Percentiles rank a stretch among this genome's conserved stretches.
Conservation (phyloP, 371 early-diverging fungal genomes). For the Mortierella polycephala region DNA sequence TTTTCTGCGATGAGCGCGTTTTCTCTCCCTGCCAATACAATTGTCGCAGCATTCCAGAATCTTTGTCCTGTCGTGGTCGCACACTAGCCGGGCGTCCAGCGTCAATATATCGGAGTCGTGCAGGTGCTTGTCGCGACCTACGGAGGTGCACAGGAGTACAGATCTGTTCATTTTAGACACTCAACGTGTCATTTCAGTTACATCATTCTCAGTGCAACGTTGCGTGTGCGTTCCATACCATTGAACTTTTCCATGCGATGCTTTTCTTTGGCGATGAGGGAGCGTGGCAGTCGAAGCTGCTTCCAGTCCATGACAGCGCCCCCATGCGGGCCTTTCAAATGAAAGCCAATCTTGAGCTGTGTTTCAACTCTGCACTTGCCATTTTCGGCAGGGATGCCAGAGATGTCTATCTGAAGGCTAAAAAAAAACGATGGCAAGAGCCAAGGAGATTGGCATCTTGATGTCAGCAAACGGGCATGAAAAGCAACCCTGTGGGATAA, state of each 20-base stretch:
- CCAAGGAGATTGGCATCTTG: no score
- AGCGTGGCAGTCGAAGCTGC: conserved; percentile 73
- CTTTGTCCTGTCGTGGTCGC: conserved; percentile 71
- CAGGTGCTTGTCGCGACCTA: conserved; percentile 40
- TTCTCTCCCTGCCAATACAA: conserved; percentile 75
- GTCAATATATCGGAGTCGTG: conserved; percentile 59
- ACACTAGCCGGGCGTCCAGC: conserved; percentile 70
- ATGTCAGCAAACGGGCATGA: no score
- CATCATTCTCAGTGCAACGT: no score
- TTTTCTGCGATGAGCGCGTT: conserved; percentile 54
- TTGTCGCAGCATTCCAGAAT: conserved; percentile 68
- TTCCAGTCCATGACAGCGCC: conserved; percentile 66
- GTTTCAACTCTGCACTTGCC: conserved; percentile 83
- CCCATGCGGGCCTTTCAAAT: conserved; percentile 62
- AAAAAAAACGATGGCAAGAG: background rate
- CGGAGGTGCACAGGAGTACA: no score
- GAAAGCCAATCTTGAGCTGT: conserved; percentile 77
- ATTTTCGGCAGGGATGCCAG: conserved; percentile 73
- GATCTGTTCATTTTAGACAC: no score
- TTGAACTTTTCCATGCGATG: conserved; percentile 54
- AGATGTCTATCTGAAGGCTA: conserved; percentile 59
- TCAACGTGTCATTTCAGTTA: no score
- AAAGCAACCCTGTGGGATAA: no score
- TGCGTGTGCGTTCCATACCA: conserved; percentile 16
- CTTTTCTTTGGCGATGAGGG: conserved; percentile 71